phyloP scores from a whole-genome alignment of 768 basidiomycete genomes.

The Agaricus sinodeliciosus region DNA sequence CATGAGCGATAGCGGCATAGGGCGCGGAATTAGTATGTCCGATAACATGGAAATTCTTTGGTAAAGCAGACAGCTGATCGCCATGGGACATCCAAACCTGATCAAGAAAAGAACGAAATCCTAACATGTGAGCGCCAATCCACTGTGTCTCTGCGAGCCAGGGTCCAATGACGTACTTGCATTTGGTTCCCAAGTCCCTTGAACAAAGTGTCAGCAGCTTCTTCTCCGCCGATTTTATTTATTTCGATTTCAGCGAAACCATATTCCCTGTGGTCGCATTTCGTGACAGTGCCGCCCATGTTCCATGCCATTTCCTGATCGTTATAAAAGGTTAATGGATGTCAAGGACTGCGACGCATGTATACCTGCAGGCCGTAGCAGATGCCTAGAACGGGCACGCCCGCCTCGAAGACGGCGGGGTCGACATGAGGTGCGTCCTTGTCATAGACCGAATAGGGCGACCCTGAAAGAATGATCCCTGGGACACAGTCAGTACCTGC shows the following conservation, averaged over 20 bases:
- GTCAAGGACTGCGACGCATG: not conserved
- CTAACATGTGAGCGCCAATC: not conserved
- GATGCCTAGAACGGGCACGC: conserved; percentile 90
- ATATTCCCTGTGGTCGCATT: conserved; percentile 91
- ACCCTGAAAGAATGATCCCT: conserved; percentile 96
- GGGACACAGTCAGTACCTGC: conserved; percentile 3
- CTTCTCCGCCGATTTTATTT: conserved; percentile 47
- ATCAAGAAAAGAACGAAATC: conserved; percentile 1
- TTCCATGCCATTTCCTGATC: conserved; percentile 88
- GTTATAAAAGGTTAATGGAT: not conserved
- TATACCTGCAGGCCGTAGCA: conserved; percentile 93
- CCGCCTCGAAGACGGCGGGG: conserved; percentile 80
- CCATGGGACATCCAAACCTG: conserved; percentile 99
- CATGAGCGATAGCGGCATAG: conserved; percentile 89
- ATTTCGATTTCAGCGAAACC: conserved; percentile 84
- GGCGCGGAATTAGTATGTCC: conserved; percentile 85
- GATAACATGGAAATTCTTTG: conserved; percentile 80
- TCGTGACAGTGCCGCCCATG: conserved; percentile 75
- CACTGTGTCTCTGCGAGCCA: not conserved
- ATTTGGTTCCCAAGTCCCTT: conserved; percentile 83
- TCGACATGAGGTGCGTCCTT: conserved; percentile 90
- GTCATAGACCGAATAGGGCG: conserved; percentile 97
- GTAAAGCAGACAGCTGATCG: conserved; percentile 81
- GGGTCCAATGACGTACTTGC: conserved; percentile 47
- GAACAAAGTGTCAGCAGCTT: conserved; percentile 69